A percentile compares a stretch with the other conserved stretches of the same genome.
Evolutionary conservation across 257 asterid species (phyloP).

Genomic region (Scutellaria barbata): DNA sequence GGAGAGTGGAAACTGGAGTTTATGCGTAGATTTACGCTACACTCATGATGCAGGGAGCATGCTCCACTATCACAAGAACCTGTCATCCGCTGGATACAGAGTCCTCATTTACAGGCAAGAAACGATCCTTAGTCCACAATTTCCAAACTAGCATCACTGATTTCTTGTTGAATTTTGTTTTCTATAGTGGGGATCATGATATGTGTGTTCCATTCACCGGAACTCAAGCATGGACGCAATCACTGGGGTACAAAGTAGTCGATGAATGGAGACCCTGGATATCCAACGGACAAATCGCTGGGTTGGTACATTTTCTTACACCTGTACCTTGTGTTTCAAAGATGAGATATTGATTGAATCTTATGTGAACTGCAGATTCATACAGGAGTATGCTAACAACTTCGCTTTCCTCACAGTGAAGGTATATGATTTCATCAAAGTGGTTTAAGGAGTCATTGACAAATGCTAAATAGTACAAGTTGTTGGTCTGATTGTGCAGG

Average conservation of each 20-base stretch:
- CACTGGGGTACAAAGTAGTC: slow-evolving; percentile 47
- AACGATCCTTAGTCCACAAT: background rate
- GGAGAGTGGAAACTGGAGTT: slow-evolving; percentile 55
- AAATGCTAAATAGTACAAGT: background rate
- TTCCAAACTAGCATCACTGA: background rate
- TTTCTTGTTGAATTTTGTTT: background rate
- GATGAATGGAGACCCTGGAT: slow-evolving; percentile 65
- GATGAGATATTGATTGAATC: background rate
- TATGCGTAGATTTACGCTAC: slow-evolving; percentile 40
- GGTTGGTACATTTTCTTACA: slow-evolving; percentile 39
- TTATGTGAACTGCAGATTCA: slow-evolving; percentile 43
- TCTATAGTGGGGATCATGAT: slow-evolving; percentile 66
- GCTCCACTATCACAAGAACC: slow-evolving; percentile 58
- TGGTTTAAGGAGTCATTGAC: background rate
- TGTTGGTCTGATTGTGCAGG: slow-evolving; percentile 35
- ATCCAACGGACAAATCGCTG: slow-evolving; percentile 52
- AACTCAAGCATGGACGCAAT: slow-evolving; percentile 61
- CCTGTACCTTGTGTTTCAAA: background rate
- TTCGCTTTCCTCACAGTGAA: slow-evolving; percentile 64
- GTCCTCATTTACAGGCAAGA: slow-evolving; percentile 61
- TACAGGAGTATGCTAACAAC: slow-evolving; percentile 48
- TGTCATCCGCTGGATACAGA: slow-evolving; percentile 50
- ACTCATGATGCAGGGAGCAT: slow-evolving; percentile 58
- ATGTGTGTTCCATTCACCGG: slow-evolving; percentile 72
- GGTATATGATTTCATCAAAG: slow-evolving; percentile 43